Conservation (phyloP, 768 basidiomycete genomes). For the Mycena latifolia region DNA sequence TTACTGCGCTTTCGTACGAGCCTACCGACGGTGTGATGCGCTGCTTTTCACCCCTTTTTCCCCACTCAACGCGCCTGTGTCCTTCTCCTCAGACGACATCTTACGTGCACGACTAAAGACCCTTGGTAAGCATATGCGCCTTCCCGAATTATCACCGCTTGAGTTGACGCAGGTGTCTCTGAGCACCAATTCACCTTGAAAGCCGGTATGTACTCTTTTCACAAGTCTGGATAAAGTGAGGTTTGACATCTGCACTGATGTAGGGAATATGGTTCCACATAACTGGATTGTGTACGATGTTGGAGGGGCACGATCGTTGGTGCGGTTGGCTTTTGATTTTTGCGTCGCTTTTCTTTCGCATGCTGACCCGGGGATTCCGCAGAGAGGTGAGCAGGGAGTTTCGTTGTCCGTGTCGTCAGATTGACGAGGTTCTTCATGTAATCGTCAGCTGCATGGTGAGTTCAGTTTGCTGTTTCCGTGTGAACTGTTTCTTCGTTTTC, state of each 20-base stretch:
- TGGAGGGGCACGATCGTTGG: constrained; percentile 59
- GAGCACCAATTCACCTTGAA: constrained; percentile 68
- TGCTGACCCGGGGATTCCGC: not conserved
- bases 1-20: constrained; percentile 58
- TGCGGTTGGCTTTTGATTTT: not conserved
- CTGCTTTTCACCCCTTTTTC: not conserved
- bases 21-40: constrained; percentile 59
- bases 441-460: constrained; percentile 46
- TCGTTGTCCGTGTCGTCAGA: not conserved
- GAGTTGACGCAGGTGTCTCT: constrained; percentile 52
- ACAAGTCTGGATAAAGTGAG: not conserved
- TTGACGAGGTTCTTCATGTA: constrained; percentile 4
- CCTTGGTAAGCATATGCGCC: constrained; percentile 31
- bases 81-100: constrained; percentile 57
- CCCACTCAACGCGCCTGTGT: not conserved
- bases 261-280: constrained; percentile 40
- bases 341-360: not conserved
- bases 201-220: constrained; percentile 42
- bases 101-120: constrained; percentile 65
- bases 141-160: not conserved
- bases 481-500: not conserved
- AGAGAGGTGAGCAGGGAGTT: constrained; percentile 48
- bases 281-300: constrained; percentile 58
- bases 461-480: constrained; percentile 31
- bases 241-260: not conserved